phyloP scores from a whole-genome alignment of 2,329 filamentous ascomycete species.

The Colletotrichum somersetense region DNA sequence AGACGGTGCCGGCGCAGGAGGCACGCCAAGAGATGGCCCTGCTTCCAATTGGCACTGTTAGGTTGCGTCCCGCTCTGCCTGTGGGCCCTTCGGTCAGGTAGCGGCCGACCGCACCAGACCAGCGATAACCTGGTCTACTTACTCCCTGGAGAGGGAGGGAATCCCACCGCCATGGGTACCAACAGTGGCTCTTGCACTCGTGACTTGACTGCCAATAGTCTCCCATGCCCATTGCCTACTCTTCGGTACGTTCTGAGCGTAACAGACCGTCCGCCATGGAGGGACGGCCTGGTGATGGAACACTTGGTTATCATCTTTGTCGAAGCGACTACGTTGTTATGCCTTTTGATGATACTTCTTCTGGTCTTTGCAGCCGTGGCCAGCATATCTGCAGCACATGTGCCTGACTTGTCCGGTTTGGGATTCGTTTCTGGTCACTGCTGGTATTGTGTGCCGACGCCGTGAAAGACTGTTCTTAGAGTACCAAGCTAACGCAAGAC shows the following conservation, averaged over 20 bases:
- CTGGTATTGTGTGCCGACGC: neutral
- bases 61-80: constrained; percentile 35
- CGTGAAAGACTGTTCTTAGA: constrained; percentile 13
- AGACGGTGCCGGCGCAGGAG: neutral
- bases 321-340: neutral
- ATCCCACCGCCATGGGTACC: constrained; percentile 18
- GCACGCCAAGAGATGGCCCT: constrained; percentile 26
- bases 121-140: constrained; percentile 18
- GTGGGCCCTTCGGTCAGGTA: constrained; percentile 36
- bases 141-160: constrained; percentile 1
- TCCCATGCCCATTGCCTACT: constrained; percentile 5
- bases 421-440: constrained; percentile 25
- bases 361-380: neutral
- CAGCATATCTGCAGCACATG: constrained; percentile 2
- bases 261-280: constrained; percentile 5
- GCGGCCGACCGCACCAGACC: constrained; percentile 36
- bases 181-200: constrained; percentile 15
- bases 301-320: neutral
- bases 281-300: neutral
- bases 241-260: neutral
- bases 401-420: constrained; percentile 37
- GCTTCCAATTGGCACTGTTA: constrained; percentile 27
- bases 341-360: neutral
- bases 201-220: constrained; percentile 25
- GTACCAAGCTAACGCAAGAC: constrained; percentile 33